Conservation (phyloP, 495 filamentous ascomycete genomes). For the Talaromyces wortmannii region DNA sequence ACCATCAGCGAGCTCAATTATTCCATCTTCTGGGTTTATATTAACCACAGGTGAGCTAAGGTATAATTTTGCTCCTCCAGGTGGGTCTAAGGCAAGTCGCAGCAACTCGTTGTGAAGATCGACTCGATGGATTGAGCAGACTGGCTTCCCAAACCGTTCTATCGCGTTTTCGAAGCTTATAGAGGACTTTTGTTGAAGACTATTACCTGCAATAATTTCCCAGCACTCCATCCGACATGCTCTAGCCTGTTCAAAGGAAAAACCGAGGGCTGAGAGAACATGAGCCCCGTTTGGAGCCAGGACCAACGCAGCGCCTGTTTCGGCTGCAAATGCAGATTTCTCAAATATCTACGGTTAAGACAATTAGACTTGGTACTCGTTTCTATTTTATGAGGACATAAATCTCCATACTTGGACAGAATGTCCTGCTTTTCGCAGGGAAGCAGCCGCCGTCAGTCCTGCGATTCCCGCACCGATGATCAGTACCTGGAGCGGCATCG, state of each 20-base stretch:
- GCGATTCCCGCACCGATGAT: too few relatives aligned
- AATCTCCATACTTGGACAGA: conserved; percentile 26
- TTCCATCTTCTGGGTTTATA: conserved; percentile 24
- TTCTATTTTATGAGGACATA: too few relatives aligned
- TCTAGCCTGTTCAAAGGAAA: conserved; percentile 24
- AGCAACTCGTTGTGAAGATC: conserved; percentile 41
- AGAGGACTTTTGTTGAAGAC: too few relatives aligned
- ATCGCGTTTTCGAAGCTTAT: too few relatives aligned
- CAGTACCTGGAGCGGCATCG: too few relatives aligned
- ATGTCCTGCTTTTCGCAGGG: conserved; percentile 44
- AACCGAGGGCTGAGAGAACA: conserved; percentile 27
- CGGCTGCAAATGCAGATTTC: conserved; percentile 17
- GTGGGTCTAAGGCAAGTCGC: conserved; percentile 28
- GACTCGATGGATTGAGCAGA: conserved; percentile 37
- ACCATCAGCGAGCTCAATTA: conserved; percentile 25
- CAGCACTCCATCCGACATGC: conserved; percentile 10
- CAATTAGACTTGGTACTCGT: conserved; percentile 2
- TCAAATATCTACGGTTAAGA: conserved; percentile 6
- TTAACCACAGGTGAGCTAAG: conserved; percentile 4
- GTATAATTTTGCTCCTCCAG: conserved; percentile 21
- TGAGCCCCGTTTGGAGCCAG: conserved; percentile 34
- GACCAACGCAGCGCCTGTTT: conserved; percentile 42
- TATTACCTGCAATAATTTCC: too few relatives aligned
- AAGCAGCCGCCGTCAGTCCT: conserved; percentile 44
- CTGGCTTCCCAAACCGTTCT: conserved; percentile 13